Evolutionary conservation across 1,139 yeast genomes (phyloP).

Genomic region (Sugiyamaella paludigena): DNA sequence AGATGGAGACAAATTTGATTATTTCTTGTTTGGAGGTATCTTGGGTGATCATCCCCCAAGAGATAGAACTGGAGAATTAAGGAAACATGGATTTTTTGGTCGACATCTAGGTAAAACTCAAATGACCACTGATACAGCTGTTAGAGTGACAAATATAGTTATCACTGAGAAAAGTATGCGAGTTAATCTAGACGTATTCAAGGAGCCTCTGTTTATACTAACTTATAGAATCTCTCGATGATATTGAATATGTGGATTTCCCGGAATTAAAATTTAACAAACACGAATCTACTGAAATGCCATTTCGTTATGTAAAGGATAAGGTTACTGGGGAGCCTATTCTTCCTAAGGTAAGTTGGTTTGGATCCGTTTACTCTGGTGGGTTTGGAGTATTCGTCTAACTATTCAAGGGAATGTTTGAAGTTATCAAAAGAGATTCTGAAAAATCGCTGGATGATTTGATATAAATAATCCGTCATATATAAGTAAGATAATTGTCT

Average conservation of each 20-base stretch:
- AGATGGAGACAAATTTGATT: slow-evolving; percentile 67
- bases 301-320: slow-evolving; percentile 81
- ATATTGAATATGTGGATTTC: slow-evolving; percentile 81
- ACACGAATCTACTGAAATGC: slow-evolving; percentile 96
- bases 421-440: slow-evolving; percentile 79
- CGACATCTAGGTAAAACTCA: slow-evolving; percentile 83
- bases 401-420: slow-evolving; percentile 66
- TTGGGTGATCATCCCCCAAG: slow-evolving; percentile 96
- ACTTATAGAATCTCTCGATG: slow-evolving; percentile 49
- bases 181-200: neutral
- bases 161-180: slow-evolving; percentile 49
- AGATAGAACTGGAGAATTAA: slow-evolving; percentile 87
- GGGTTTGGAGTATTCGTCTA: neutral
- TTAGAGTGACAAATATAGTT: slow-evolving; percentile 81
- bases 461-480: neutral
- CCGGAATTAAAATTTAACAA: slow-evolving; percentile 89
- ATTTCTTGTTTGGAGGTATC: slow-evolving; percentile 93
- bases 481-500: neutral
- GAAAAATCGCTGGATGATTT: slow-evolving; percentile 34
- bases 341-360: slow-evolving; percentile 55
- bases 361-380: neutral
- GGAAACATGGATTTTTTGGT: slow-evolving; percentile 79
- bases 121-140: slow-evolving; percentile 97
- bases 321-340: slow-evolving; percentile 61
- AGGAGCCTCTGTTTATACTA: neutral